These are phyloP conservation scores for Mallotus nudiflorus DNA, from an alignment of 345 rosid genomes.

Conservation along the genomic window DNA sequence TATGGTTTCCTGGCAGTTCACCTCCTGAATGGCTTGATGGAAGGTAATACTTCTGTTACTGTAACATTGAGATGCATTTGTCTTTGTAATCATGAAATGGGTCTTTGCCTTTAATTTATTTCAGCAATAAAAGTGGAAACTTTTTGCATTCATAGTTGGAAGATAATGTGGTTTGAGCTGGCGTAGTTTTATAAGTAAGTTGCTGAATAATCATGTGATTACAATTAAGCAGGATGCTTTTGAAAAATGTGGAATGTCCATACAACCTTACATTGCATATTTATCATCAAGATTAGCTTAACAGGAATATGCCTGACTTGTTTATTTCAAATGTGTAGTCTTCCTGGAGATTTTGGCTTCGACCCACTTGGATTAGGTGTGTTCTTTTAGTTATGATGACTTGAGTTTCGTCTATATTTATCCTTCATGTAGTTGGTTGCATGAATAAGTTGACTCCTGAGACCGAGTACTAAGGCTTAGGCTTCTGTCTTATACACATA, in stretches of 20 bases:
- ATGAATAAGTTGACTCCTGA: too few species aligned
- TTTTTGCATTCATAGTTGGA: too few species aligned
- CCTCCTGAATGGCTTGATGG: constrained; percentile 97
- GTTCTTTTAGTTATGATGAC: background rate
- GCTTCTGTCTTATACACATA: background rate
- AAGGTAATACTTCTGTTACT: constrained; percentile 41
- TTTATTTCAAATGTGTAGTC: constrained; percentile 39
- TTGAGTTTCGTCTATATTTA: background rate
- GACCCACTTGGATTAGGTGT: constrained; percentile 92
- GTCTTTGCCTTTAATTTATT: too few species aligned
- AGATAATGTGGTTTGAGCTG: too few species aligned
- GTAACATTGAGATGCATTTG: too few species aligned
- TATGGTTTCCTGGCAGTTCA: constrained; percentile 91
- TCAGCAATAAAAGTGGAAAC: too few species aligned
- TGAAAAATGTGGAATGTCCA: background rate
- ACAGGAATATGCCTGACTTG: constrained; percentile 15
- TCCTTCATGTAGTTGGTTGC: too few species aligned
- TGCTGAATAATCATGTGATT: too few species aligned
- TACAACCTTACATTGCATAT: background rate
- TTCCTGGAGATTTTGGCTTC: constrained; percentile 89
- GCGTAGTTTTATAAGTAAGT: too few species aligned
- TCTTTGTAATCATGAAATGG: too few species aligned
- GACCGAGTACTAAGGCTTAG: too few species aligned
- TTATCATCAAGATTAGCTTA: background rate
- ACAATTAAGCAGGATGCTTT: background rate